Evolutionary conservation across 345 rosid genomes (phyloP).

Genomic region (Cardamine chenopodiifolia): DNA sequence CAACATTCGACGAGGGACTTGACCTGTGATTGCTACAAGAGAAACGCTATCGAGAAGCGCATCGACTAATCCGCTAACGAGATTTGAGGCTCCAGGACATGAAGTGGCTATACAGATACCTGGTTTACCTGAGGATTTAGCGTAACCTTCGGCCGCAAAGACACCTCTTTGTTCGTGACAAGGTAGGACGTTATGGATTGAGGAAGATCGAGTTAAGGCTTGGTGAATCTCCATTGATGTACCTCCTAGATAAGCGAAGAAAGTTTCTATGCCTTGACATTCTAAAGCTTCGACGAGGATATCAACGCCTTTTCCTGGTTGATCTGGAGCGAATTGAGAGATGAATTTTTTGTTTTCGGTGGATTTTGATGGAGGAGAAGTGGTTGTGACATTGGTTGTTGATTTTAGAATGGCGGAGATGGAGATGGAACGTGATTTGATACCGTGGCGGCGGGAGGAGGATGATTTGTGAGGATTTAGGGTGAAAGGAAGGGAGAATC

Average conservation of each 20-base stretch:
- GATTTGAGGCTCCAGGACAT: conserved; percentile 90
- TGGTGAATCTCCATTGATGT: conserved; percentile 99
- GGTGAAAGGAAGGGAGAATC: conserved; percentile 42
- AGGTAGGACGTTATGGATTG: conserved; percentile 82
- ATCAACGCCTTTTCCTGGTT: conserved; percentile 93
- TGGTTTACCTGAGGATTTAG: conserved; percentile 79
- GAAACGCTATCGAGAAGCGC: conserved; percentile 91
- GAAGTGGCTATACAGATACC: conserved; percentile 97
- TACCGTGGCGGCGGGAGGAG: conserved; percentile 39
- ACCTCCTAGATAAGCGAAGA: conserved; percentile 94
- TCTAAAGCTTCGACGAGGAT: conserved; percentile 93
- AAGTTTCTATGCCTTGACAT: conserved; percentile 74
- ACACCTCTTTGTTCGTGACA: conserved; percentile 97
- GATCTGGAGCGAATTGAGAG: conserved; percentile 58
- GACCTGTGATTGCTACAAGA: conserved; percentile 86
- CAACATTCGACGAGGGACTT: conserved; percentile 96
- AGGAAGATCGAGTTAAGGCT: conserved; percentile 83
- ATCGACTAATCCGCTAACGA: conserved; percentile 88
- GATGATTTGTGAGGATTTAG: conserved; percentile 20
- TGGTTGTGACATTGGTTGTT: conserved; percentile 29
- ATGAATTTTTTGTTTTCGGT: not conserved
- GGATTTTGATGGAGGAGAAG: conserved; percentile 3
- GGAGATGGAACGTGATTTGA: conserved; percentile 41
- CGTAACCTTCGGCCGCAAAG: conserved; percentile 94
- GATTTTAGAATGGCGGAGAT: conserved; percentile 37